phyloP scores from a whole-genome alignment of 768 basidiomycete genomes.

The Neoboletus brunneissimus region DNA sequence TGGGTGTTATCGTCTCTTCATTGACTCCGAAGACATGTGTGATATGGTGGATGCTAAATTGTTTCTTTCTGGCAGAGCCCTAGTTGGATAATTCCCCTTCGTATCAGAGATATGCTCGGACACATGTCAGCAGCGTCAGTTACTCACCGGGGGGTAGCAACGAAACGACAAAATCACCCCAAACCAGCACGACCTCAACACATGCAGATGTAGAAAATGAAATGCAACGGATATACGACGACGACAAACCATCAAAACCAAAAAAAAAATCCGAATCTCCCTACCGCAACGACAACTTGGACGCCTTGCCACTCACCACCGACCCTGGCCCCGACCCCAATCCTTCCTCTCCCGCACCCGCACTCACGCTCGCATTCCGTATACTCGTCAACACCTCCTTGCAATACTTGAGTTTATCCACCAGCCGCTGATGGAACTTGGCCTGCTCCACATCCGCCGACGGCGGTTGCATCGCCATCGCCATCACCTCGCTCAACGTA shows the following conservation, averaged over 20 bases:
- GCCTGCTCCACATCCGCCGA: conserved; percentile 49
- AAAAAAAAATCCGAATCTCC: background rate
- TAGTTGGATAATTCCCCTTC: too few relatives aligned
- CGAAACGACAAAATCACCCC: too few relatives aligned
- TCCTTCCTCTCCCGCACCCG: conserved; percentile 7
- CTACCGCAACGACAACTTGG: conserved; percentile 19
- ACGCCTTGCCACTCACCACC: conserved; percentile 15
- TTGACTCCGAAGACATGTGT: too few relatives aligned
- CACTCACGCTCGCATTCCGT: conserved; percentile 48
- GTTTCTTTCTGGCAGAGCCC: too few relatives aligned
- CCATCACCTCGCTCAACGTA: conserved; percentile 70
- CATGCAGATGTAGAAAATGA: background rate
- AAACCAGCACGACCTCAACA: too few relatives aligned
- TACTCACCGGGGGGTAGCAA: too few relatives aligned
- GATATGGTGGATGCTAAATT: too few relatives aligned
- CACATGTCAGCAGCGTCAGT: too few relatives aligned
- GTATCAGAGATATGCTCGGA: too few relatives aligned
- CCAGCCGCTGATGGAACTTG: conserved; percentile 60
- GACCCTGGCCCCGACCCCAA: conserved; percentile 24
- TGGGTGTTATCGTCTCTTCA: too few relatives aligned
- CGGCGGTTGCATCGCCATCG: conserved; percentile 42
- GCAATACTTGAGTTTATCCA: conserved; percentile 77
- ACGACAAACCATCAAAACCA: background rate
- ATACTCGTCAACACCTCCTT: conserved; percentile 80
- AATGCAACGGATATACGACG: background rate